Evolutionary conservation across 192 early-diverging fungal genomes (phyloP), one percentile per base, ranked within the genome.

Genomic region (Linnemannia hyalina): DNA sequence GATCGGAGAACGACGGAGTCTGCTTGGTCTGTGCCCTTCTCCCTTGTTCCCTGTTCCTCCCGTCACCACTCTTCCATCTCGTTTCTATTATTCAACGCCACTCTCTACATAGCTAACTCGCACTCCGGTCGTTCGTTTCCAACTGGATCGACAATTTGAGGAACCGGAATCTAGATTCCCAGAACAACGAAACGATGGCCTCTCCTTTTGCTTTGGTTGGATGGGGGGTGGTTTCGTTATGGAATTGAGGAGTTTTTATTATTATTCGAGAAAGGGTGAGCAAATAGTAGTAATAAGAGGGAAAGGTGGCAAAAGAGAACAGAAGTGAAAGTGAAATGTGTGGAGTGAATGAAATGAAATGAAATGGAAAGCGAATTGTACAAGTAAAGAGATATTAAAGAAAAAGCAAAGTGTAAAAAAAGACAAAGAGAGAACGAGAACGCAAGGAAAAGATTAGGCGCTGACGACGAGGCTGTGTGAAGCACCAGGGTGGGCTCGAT

Each of bases 401-500:
- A 54, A 63, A 18, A 35, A 9, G 55, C 18, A 41, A 29, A 38
- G 16, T n/a, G 55, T 38, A 35, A 23, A 75, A 3, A 11, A 6
- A 54, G 16, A 44, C 26, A 10, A 47, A 15, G n/a, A 52, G 35
- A 44, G 11, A 73, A 23, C 6, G 10, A 57, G 29, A 38, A 47
- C n/a, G 40, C 47, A 69, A 42, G 42, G 35, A 35, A 49, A 32
- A 68, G 5, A 44, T 46, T 78, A 78, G 69, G 78, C 79, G 20
- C 72, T 74, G 16, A 55, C 79, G 3, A 52, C 42, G 23, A 73
- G 54, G 38, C 70, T 35, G 35, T 71, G 26, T 6, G 65, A 26
- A 35, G 65, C 35, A 35, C 70, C 70, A 3, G 70, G 49, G 20
- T 80, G 79, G 11, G 70, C 35, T n/a, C 73, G 35, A 40, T 80